Evolutionary conservation across 305 asterid genomes (phyloP).

Genomic region (Stenogyne calaminthoides): DNA sequence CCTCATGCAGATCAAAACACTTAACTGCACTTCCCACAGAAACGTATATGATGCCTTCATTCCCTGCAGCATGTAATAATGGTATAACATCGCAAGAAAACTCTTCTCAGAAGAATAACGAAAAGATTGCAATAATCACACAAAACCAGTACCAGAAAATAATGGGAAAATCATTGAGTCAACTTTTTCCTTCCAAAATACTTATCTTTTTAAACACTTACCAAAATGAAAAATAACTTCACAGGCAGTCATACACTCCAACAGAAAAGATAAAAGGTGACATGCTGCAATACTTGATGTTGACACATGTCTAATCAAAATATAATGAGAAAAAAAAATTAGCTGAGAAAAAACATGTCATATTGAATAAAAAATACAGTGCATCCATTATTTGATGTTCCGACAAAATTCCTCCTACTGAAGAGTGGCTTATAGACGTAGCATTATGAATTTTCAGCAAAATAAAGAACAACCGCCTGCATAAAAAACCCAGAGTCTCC

Average conservation of each 20-base stretch:
- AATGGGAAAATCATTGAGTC: neutral
- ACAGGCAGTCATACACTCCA: neutral
- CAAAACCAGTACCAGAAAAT: neutral
- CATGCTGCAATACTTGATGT: neutral
- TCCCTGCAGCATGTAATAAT: slow-evolving; percentile 54
- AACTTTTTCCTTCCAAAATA: neutral
- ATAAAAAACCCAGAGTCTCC: neutral
- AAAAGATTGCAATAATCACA: neutral
- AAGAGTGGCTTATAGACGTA: neutral
- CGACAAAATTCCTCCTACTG: neutral
- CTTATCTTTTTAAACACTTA: neutral
- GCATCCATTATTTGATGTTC: neutral
- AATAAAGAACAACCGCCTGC: neutral
- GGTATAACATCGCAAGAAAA: neutral
- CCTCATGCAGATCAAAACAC: slow-evolving; percentile 74
- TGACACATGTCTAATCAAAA: too few relatives aligned
- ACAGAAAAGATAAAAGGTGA: slow-evolving; percentile 4
- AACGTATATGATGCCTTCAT: too few relatives aligned
- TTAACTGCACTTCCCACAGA: slow-evolving; percentile 74
- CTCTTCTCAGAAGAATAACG: slow-evolving; percentile 2
- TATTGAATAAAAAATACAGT: neutral
- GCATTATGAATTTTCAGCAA: too few relatives aligned
- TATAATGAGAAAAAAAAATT: neutral
- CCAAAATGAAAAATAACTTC: neutral
- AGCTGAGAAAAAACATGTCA: neutral